A percentile compares a stretch with the other conserved stretches of the same genome.
phyloP scores from a whole-genome alignment of 2,329 filamentous ascomycete genomes.

The Cordyceps fumosorosea region DNA sequence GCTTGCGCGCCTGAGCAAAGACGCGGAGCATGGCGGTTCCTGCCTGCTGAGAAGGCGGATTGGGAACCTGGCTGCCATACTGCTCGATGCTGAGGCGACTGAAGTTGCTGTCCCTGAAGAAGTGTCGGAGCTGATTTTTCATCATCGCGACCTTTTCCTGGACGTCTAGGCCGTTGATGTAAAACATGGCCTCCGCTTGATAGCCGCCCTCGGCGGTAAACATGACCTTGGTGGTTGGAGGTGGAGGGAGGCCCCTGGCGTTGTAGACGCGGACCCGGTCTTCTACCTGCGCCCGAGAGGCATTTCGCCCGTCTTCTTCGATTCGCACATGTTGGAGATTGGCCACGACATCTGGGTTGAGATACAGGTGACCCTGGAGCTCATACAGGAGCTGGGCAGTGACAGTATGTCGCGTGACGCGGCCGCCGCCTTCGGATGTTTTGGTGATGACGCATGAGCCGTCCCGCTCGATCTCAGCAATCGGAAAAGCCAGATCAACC shows the following conservation, averaged over 20 bases:
- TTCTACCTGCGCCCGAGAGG: neutral
- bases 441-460: conserved; percentile 43
- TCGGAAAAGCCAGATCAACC: conserved; percentile 37
- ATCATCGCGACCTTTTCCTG: neutral
- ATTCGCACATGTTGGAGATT: conserved; percentile 30
- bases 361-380: conserved; percentile 39
- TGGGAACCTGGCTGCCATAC: neutral
- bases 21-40: conserved; percentile 21
- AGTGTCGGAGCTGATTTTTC: conserved; percentile 34
- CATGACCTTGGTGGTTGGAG: conserved; percentile 45
- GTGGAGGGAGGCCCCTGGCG: conserved; percentile 35
- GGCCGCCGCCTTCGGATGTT: conserved; percentile 36
- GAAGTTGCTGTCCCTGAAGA: conserved; percentile 18
- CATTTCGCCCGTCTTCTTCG: conserved; percentile 23
- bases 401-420: conserved; percentile 30
- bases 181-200: conserved; percentile 34
- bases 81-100: neutral
- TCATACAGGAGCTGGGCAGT: conserved; percentile 44
- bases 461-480: conserved; percentile 40
- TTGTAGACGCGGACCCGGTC: conserved; percentile 35
- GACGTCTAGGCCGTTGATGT: neutral
- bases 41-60: neutral
- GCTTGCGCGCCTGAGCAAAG: conserved; percentile 32
- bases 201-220: conserved; percentile 43
- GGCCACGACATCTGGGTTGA: conserved; percentile 43